Evolutionary conservation across 768 basidiomycete genomes (phyloP), one percentile per base, ranked within the genome.

Genomic region (Hericium alpestre): DNA sequence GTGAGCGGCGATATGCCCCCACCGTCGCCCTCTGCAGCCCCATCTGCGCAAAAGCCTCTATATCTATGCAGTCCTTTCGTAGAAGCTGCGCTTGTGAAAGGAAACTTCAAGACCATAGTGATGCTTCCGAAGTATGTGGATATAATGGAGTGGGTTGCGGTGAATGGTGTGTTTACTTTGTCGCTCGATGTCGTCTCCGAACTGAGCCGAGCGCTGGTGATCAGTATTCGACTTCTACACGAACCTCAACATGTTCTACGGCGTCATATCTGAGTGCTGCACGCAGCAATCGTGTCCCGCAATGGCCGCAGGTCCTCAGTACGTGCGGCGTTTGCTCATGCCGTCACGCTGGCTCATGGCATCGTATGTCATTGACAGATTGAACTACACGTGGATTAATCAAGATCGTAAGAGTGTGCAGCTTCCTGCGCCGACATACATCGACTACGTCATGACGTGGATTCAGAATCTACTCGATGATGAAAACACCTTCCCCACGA

Each of bases 51-150:
- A 38, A 90, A 89, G 61, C 87, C 90, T 1, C 73, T 97, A 16
- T 96, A 95, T 67, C 79, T 97, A 11, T 95, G 88, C 70, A 88
- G 89, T 55, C 94, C 94, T 3, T 98, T 98, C 69, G 91, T 89
- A 56, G 93, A 95, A 64, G 87, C 93, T 1, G 92, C 95, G 0
- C 79, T 98, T 47, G 94, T 98, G 58, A 97, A 95, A 70, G 95
- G 95, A 22, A 96, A 93, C 72, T 97, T 96, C 77, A 97, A 95
- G 75, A 96, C 93, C 3, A 97, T 98, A 65, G 93, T 97, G 57
- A 88, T 93, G 72, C 79, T 93, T 55, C 95, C 95, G 7, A 96
- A 95, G 69, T 96, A 94, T 64, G 87, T 90, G 27, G 92, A 95
- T 67, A 85, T 91, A 57, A 94, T 92, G 79, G 93, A 96, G 68